Evolutionary conservation across 345 rosid species (phyloP), one percentile per base, ranked within the genome.

Genomic region (Eucalyptus victrix): DNA sequence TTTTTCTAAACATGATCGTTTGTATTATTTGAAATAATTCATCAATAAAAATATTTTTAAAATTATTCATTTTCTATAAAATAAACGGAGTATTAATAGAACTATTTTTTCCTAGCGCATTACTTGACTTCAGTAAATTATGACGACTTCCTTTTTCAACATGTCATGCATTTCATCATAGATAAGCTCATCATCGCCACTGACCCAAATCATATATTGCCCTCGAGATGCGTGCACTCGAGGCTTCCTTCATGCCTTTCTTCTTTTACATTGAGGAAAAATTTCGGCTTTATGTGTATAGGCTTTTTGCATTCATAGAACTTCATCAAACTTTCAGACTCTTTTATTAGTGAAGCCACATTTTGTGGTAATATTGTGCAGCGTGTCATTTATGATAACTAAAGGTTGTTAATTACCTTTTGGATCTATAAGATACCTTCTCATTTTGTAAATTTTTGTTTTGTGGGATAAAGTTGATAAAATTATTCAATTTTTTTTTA

Each of bases 1-100:
- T 30, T 30, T 30, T 62, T 2, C 3, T 12, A 2, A 62, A 30
- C 7, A 2, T 7, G 9, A 30, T 30, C 3, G 1, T 7, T 0
- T 30, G 0, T 62, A 62, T 62, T 30, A 7, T 30, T 30, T 30
- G 9, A 30, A 30, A 30, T 62, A 60, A 60, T 60, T 28, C 12
- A 26, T 60, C 0, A 60, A 12, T 26, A 26, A 23, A 58, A 5
- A 10, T 30, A 12, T 62, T 62, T 60, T 62, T 1, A 2, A 6
- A 30, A 30, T 13, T 0, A 62, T 62, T 30, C 0, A 62, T 62
- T 62, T 28, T 62, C 4, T 1, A 3, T 13, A 7, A 28, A 60
- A 28, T 60, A 28, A 12, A 28, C 0, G 8, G 4, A 28, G 9
- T 8, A 1, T 28, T 28, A 60, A 30, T 28, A 2, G 3, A 62